Conservation (phyloP, 352 stramenopile genomes). For the Phytopythium kandeliae region DNA sequence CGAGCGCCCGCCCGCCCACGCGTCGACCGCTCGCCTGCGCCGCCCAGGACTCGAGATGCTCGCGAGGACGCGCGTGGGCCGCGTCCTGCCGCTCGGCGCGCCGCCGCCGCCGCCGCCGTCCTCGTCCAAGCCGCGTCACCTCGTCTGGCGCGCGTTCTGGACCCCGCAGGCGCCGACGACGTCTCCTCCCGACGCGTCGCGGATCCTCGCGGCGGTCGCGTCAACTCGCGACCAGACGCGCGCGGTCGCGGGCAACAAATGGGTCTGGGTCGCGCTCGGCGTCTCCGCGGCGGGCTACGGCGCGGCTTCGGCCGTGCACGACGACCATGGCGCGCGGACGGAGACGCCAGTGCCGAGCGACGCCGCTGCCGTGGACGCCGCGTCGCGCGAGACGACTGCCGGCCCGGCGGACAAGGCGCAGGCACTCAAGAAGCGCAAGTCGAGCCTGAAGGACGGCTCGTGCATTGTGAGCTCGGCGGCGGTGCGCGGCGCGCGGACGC, state of each 20-base stretch:
- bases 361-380: no score
- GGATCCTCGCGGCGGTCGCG: constrained; percentile 5
- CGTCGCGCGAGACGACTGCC: neutral
- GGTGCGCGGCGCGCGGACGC: constrained; percentile 63
- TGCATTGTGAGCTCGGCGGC: constrained; percentile 58
- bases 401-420: neutral
- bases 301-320: constrained; percentile 3
- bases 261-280: constrained; percentile 10
- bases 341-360: constrained; percentile 3
- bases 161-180: neutral
- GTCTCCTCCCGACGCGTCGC: neutral
- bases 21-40: neutral
- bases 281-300: constrained; percentile 14
- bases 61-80: constrained; percentile 1
- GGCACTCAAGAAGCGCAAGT: constrained; percentile 35
- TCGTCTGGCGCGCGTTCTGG: constrained; percentile 1
- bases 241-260: constrained; percentile 3
- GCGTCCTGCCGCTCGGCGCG: neutral
- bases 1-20: neutral
- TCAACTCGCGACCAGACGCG: neutral
- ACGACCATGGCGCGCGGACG: constrained; percentile 1
- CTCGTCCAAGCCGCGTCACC: neutral
- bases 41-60: neutral
- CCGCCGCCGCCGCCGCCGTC: neutral
- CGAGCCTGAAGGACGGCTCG: constrained; percentile 31